Base-by-base conservation (phyloP, 2,329 filamentous ascomycete species). In the Paraconiothyrium sp. region DNA sequence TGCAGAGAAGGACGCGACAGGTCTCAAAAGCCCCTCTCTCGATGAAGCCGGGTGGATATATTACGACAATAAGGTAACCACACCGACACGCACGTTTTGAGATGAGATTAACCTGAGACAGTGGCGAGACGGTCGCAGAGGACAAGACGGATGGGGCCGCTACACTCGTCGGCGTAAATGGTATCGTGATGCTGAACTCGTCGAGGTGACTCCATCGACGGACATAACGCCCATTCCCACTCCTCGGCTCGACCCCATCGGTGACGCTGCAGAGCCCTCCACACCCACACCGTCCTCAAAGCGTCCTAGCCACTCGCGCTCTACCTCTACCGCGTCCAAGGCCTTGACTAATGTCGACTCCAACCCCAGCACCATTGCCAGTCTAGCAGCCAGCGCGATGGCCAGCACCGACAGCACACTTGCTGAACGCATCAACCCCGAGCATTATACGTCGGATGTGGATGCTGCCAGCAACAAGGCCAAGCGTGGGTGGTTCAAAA, bases 101-200 rank as follows among this genome's bases (percentile, higher is more conserved):
- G 37, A 34, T 8, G 4, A 59, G 30, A 57, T 67, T 76, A 50
- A 75, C 34, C 16, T 16, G 7, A 34, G 22, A 24, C 27, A 96
- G 90, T 99, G 95, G 95, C 90, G 93, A 76, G 91, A 92, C 69
- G 94, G 94, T 20, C 90, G 92, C 16, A 87, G 93, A 62, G 92
- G 92, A 3, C 85, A 88, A 75, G 95, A 99, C 71, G 92, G 94
- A 57, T 99, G 95, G 95, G 92, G 92, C 44, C 89, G 93, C 59
- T 99, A 97, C 85, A 99, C 95, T 0, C 88, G 95, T 14, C 88
- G 95, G 24, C 84, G 95, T 64, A 97, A 98, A 80, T 99, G 95
- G 95, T 95, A 93, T 74, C 91, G 95, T 43, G 95, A 98, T 75
- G 95, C 95, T 10, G 95, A 99, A 80, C 86, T 99, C 3, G 92